Conservation (phyloP, 305 asterid genomes). For the Rubia tinctorum region DNA sequence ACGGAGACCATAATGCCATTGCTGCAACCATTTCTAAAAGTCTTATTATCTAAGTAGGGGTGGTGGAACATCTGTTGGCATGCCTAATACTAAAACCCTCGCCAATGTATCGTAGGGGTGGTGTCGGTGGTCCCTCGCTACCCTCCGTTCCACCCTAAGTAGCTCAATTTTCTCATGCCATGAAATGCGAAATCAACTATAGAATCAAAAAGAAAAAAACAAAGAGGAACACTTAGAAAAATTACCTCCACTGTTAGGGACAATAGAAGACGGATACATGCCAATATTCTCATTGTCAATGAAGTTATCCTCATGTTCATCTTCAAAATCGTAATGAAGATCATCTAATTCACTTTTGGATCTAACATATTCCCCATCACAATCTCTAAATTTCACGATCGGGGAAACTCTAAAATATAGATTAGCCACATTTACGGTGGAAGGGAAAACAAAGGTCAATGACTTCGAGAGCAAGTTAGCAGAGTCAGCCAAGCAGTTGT, state of each 20-base stretch:
- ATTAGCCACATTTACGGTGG: not conserved
- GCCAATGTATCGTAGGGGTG: too few relatives aligned
- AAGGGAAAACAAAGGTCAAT: too few relatives aligned
- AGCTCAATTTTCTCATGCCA: not conserved
- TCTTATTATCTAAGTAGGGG: too few relatives aligned
- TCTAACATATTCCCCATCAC: conserved; percentile 37
- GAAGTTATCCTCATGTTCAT: conserved; percentile 10
- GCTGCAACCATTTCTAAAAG: conserved; percentile 9
- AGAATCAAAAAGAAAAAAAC: not conserved
- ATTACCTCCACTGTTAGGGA: not conserved
- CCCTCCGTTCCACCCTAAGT: too few relatives aligned
- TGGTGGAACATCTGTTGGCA: too few relatives aligned
- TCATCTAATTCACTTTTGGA: conserved; percentile 51
- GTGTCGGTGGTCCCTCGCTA: too few relatives aligned
- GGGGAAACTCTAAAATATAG: conserved; percentile 16
- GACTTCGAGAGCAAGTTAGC: too few relatives aligned
- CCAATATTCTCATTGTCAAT: too few relatives aligned
- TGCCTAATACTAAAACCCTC: too few relatives aligned
- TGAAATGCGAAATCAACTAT: not conserved
- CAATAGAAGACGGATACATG: too few relatives aligned
- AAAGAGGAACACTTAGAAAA: too few relatives aligned
- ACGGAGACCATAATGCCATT: conserved; percentile 28
- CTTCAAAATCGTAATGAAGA: conserved; percentile 37
- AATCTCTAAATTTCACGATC: conserved; percentile 40
- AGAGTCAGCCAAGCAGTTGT: too few relatives aligned